Percentiles rank a stretch among this genome's conserved stretches.
Conservation (phyloP, 2,329 filamentous ascomycete species). For the Hypoxylon sp. region DNA sequence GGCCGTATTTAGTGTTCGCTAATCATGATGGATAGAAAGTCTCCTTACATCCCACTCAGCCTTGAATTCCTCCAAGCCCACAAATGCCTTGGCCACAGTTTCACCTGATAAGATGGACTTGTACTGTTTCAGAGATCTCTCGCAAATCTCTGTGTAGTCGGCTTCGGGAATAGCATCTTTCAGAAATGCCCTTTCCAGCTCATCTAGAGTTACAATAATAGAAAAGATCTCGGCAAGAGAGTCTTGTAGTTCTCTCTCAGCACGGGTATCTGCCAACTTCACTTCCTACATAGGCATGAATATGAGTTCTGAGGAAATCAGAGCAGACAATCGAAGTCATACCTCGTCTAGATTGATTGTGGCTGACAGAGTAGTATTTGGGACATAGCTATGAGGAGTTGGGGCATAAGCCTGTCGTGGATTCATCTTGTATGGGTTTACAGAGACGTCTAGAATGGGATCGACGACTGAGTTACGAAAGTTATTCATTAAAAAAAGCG, state of each 20-base stretch:
- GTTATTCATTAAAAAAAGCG: background rate
- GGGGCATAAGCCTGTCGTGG: conserved; percentile 84
- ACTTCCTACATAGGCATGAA: conserved; percentile 76
- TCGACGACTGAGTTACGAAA: conserved; percentile 4
- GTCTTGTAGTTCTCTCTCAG: conserved; percentile 93
- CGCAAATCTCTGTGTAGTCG: conserved; percentile 97
- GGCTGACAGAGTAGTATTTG: conserved; percentile 84
- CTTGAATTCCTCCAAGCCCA: conserved; percentile 92
- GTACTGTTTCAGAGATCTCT: conserved; percentile 94
- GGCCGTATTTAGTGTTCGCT: conserved; percentile 11
- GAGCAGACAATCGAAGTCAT: conserved; percentile 47
- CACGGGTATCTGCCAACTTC: conserved; percentile 87
- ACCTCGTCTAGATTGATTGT: conserved; percentile 96
- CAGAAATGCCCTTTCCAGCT: conserved; percentile 95
- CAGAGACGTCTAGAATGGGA: background rate
- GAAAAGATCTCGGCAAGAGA: conserved; percentile 98
- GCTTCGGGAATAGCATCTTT: conserved; percentile 93
- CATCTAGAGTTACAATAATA: conserved; percentile 95
- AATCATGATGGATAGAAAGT: background rate
- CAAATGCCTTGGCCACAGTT: conserved; percentile 88
- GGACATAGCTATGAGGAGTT: conserved; percentile 91
- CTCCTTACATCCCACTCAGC: conserved; percentile 83
- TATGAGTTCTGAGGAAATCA: conserved; percentile 14
- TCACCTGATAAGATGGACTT: conserved; percentile 94
- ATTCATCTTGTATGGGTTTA: conserved; percentile 61